Base-by-base conservation (phyloP, 257 asterid genomes). In the Craterostigma plantagineum region DNA sequence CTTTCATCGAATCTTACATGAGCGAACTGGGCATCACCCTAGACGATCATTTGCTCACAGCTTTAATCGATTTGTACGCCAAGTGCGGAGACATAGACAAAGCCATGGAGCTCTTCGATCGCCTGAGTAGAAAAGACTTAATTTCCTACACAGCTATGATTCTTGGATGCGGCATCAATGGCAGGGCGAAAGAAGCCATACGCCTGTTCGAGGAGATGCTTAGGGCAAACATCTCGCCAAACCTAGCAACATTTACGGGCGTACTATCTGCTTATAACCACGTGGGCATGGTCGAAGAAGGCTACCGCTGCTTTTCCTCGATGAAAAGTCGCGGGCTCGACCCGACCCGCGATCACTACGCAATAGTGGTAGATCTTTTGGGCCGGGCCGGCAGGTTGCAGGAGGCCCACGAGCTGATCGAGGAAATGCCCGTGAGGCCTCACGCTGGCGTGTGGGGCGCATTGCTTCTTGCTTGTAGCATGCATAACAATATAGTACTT, bases 401-500 rank as follows among this genome's bases (percentile, higher is more conserved):
- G 17, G 92, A 75, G 49, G 98, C 91, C 0, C 62, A 74, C 10
- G 63, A 54, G 61, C 49, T 87, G 71, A 79, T 82, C 39, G 73
- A 68, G 59, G 53, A 55, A 59, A 87, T 87, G 92, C 70, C 72
- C 7, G 56, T 49, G 62, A 43, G 39, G 71, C 77, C 95, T 46
- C 86, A 82, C 62, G 80, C 80, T 42, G 93, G 90, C 11, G 91
- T 79, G 10, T 82, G 95, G 98, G 95, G 98, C 16, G 95, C 93
- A 5, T 66, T 82, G 69, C 93, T 82, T 54, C 82, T 69, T n/a
- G 92, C 67, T 47, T 87, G 95, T 59, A 87, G 91, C 66, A 58
- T 79, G 67, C 92, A 87, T 44, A 63, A 61, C 60, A 72, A 79
- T 48, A 63, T 82, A 17, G 91, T 82, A 39, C 70, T 87, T 23